Evolutionary conservation across 257 asterid genomes (phyloP), one percentile per base, ranked within the genome.

Genomic region (Nicotiana undulata): DNA sequence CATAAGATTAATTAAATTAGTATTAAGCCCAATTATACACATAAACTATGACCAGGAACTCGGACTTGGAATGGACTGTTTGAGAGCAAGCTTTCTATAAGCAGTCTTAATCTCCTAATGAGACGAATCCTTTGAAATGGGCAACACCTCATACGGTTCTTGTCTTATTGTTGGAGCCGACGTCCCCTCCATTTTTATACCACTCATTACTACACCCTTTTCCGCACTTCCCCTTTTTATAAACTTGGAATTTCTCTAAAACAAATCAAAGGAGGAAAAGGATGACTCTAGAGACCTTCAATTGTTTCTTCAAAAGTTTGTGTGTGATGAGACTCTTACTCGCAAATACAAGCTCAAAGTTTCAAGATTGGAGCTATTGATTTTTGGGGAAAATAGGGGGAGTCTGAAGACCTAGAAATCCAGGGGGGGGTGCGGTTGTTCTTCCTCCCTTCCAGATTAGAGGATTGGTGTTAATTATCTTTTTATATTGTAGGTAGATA

Each of bases 81-180:
- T 96, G 77, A 96, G 96, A 81, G 99, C 98, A 83, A 96, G 98
- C 89, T 92, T 96, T 81, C 99, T 87, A 79, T 96, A 96, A 81
- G 99, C 97, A 85, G 97, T 90, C 88, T 96, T 96, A 79, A 96
- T 94, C 77, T 96, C 99, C 87, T 96, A 97, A 85, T 96, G n/a
- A n/a, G n/a, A n/a, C 98, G 79, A 97, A 88, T n/a, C n/a, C n/a
- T n/a, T n/a, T 15, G 97, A 60, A 15, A 94, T 98, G 31, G 86
- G 87, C 70, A 96, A 88, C 86, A 96, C 99, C 90, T 94, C 99
- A 77, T 96, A 96, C 0, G 99, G 99, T 83, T 96, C 99, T 83
- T 94, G 86, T 77, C 99, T 86, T 86, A 88, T 44, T 8, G 86
- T 92, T 9, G 93, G 93, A n/a, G 92, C 93, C 44, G 94, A 89